These are phyloP conservation scores for Fusarium proliferatum DNA, from an alignment of 2,329 filamentous ascomycete genomes.

Conservation along the genomic window DNA sequence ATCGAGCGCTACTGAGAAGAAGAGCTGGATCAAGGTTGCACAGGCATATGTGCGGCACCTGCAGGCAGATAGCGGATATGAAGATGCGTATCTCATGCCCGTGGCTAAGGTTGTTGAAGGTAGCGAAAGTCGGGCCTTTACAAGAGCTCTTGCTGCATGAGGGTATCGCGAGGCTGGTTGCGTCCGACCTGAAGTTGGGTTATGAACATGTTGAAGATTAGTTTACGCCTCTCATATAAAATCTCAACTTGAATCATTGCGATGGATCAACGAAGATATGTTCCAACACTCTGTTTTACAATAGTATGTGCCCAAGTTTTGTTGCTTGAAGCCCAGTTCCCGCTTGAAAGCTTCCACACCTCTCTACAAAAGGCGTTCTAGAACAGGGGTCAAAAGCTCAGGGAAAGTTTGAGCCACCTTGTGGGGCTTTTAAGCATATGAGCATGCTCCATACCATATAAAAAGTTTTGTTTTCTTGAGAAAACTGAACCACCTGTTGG, in stretches of 20 bases:
- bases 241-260: background rate
- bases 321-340: background rate
- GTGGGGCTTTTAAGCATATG: background rate
- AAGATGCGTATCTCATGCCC: slow-evolving; percentile 57
- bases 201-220: background rate
- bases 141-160: slow-evolving; percentile 55
- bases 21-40: slow-evolving; percentile 69
- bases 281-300: background rate
- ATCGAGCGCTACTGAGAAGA: slow-evolving; percentile 69
- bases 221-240: background rate
- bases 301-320: background rate
- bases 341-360: background rate
- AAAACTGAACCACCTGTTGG: background rate
- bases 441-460: background rate
- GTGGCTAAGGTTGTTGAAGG: slow-evolving; percentile 69
- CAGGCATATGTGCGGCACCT: slow-evolving; percentile 64
- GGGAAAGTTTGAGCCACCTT: background rate
- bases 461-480: background rate
- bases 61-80: slow-evolving; percentile 46
- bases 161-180: background rate
- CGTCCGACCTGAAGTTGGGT: background rate
- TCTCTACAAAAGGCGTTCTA: background rate
- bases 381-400: background rate
- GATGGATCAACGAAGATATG: background rate
- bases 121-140: slow-evolving; percentile 64